Evolutionary conservation across 495 filamentous ascomycete genomes (phyloP).

Genomic region (Glutinoglossum americanum): DNA sequence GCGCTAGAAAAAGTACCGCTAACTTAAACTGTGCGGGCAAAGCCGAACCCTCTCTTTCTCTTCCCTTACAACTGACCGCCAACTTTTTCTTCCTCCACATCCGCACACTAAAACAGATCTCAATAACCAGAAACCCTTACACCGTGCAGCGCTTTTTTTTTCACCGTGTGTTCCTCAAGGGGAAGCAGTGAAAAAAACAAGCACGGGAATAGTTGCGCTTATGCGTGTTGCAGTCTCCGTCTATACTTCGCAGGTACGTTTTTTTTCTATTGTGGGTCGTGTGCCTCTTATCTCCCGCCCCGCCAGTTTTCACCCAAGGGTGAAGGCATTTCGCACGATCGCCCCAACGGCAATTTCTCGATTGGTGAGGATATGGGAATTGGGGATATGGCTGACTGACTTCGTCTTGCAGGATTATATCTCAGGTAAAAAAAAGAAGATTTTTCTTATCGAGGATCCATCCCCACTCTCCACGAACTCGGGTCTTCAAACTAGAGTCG

Average conservation of each 20-base stretch:
- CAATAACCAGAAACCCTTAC: neutral
- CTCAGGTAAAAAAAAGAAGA: conserved; percentile 40
- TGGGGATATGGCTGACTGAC: conserved; percentile 7
- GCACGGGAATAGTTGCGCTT: conserved; percentile 20
- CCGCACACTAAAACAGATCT: too few species aligned
- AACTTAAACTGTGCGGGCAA: too few species aligned
- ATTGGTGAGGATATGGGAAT: neutral
- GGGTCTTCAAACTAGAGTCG: neutral
- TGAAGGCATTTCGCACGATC: neutral
- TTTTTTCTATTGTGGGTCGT: neutral
- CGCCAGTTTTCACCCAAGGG: neutral
- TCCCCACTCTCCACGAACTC: too few species aligned
- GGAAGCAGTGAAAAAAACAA: neutral
- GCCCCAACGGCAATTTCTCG: neutral
- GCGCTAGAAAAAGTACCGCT: too few species aligned
- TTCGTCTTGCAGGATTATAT: conserved; percentile 62
- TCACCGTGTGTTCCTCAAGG: neutral
- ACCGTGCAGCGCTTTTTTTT: neutral
- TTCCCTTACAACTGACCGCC: neutral
- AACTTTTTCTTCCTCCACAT: neutral
- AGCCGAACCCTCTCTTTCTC: too few species aligned
- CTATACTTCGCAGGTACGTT: conserved; percentile 89
- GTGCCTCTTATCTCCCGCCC: neutral
- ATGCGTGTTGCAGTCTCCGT: conserved; percentile 87
- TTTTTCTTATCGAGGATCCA: conserved; percentile 3